Conservation (phyloP, 202 grass and related monocot species). For the Musa balbisiana region DNA sequence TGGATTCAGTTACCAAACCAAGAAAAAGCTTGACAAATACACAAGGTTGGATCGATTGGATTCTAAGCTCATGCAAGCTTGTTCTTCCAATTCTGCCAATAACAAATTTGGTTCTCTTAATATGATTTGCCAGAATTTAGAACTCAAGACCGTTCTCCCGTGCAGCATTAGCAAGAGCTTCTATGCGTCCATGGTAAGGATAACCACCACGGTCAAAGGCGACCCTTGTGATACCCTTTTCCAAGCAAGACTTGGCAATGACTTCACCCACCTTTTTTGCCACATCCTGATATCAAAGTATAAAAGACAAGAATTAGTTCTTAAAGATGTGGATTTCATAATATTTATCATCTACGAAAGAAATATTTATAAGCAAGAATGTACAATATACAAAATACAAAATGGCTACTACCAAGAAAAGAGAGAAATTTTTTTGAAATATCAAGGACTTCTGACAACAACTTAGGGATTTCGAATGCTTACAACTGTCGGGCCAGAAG, state of each 20-base stretch:
- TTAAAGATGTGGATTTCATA: neutral
- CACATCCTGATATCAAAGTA: constrained; percentile 52
- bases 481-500: constrained; percentile 77
- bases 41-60: too few relatives aligned
- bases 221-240: constrained; percentile 88
- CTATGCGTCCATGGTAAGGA: constrained; percentile 69
- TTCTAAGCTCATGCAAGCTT: too few relatives aligned
- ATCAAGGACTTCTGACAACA: too few relatives aligned
- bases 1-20: too few relatives aligned
- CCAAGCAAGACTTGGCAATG: constrained; percentile 85
- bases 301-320: constrained; percentile 1
- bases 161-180: constrained; percentile 80
- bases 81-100: neutral
- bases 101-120: neutral
- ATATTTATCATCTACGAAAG: neutral
- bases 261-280: constrained; percentile 78
- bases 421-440: too few relatives aligned
- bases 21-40: too few relatives aligned
- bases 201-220: constrained; percentile 88
- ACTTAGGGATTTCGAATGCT: constrained; percentile 5
- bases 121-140: constrained; percentile 25
- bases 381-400: too few relatives aligned
- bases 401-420: too few relatives aligned
- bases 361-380: neutral
- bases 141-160: constrained; percentile 79